Base-by-base conservation (phyloP, 2,329 filamentous ascomycete species). In the Penicillium sp. region DNA sequence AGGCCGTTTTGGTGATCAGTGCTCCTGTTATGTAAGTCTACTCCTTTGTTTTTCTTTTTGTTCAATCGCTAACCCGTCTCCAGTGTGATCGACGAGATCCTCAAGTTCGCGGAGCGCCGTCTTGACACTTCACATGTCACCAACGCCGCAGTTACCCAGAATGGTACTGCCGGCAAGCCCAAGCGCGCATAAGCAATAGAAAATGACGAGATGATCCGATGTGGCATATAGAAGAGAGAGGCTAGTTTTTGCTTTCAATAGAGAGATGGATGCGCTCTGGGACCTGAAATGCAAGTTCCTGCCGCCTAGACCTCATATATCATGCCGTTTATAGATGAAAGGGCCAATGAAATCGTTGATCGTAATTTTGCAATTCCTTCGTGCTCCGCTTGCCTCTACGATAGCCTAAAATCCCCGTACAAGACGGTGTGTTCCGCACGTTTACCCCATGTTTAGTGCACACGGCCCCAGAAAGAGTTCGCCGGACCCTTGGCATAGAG, bases 1-100 rank as follows among this genome's bases (percentile, higher is more conserved):
- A 92, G 78, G 93, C 96, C 19, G 95, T 99, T 47, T 71, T 97
- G 62, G 76, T 82, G 31, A 95, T 98, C 72, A 97, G 93, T 76
- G 88, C 88, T 19, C 95, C 95, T 44, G 96, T 99, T 63, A 89
- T 99, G 88, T 92, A 83, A 89, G 91, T 85, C 62, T 37, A 44
- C 25, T 25, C 14, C 33, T 35, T 45, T 49, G 11, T 43, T 47
- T 19, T n/a, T 51, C n/a, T 35, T 48, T 23, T 26, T 53, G 10
- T 10, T 23, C 19, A 26, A 6, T 35, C 9, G 21, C 27, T 53
- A 39, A 55, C 57, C 53, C 62, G 7, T 8, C 65, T 69, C 62
- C 45, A 92, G 89, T 70, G 64, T 92, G 54, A 89, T 96, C 65
- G 92, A 97, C 64, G 92, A 97, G 77, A 74, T 85, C 3, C 85